Base-by-base conservation (phyloP, 2,329 filamentous ascomycete species). In the Xylaria sp. region DNA sequence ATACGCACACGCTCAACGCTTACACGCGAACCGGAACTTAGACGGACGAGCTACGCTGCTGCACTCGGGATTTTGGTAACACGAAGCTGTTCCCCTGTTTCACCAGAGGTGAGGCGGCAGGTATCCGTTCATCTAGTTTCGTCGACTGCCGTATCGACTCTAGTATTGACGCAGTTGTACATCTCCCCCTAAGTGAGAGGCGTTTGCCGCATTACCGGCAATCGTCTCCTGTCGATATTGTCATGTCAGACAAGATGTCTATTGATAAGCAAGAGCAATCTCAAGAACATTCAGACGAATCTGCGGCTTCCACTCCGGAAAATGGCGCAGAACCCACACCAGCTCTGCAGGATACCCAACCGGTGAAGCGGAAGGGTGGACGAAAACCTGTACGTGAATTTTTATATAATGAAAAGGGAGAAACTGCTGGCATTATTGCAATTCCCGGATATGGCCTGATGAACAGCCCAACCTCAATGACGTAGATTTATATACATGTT, bases 301-400 rank as follows among this genome's bases (percentile, higher is more conserved):
- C 89, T 64, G 81, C 85, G 76, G 86, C 83, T 72, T 90, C 89
- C 54, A 89, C 87, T 72, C 87, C 87, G 20, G 89, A 91, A 71
- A 83, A 84, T 75, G 88, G 90, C 63, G 80, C 81, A 55, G 77
- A 80, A 59, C 75, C 80, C 65, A 77, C 80, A 23, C 63, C 61
- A 66, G 76, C 76, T 58, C 78, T 81, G 34, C 86, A 86, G 73
- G 87, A 89, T 76, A 81, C 80, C 74, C 87, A 88, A 78, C 88
- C 89, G 72, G 94, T 94, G 79, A 99, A 99, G 87, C 90, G 96
- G 79, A 99, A 99, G 86, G 96, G 96, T 78, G 96, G 96, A 71
- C 91, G 96, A 79, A 99, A 98, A 85, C 96, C 96, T 79, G 96
- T 98, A 90, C 81, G 87, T 82, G 51, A 62, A 54, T 59, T 70